Base-by-base conservation (phyloP, 805 yeast genomes). In the Aciculoconidium aculeatum region DNA sequence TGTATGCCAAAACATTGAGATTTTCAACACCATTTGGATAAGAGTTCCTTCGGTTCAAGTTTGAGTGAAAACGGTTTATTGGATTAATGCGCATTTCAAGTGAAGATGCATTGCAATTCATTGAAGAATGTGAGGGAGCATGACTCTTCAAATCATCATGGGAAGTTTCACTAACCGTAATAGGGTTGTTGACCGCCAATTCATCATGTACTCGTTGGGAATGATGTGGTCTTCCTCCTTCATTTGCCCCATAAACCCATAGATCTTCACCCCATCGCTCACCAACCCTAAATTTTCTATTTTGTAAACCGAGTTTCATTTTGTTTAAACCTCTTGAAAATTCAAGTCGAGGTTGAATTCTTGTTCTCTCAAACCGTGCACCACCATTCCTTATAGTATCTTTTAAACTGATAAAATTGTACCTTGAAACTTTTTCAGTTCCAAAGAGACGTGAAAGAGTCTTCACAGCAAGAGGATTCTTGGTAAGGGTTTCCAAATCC, bases 401-500 rank as follows among this genome's bases (percentile, higher is more conserved):
- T 23, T 49, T 51, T 17, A 64, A 49, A 34, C 66, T 58, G 11
- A 50, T 40, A 36, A 62, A 63, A 6, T 37, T 34, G 36, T 58
- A 63, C 9, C 13, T 30, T 7, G 27, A 27, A 13, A 19, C 21
- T 15, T 31, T 31, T 7, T 21, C 12, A 6, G 11, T 13, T 5
- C 61, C 64, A 16, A 41, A 37, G 16, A 64, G 42, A 8, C 61
- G 40, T 12, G 45, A 36, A 13, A 64, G 37, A 3, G 57, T 53
- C 31, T 52, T 58, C 1, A 69, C 69, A 4, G 45, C 37, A 10
- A 63, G 34, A 40, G 49, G 45, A 25, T 48, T 49, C 16, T 47
- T 47, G 2, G 58, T 58, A 8, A 64, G 40, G 3, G 39, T 32
- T 14, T 64, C 67, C 27, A 64, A 46, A 32, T 64, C 67, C 13